phyloP scores from a whole-genome alignment of 192 early-diverging fungal species.

The Rhizophagus clarus region DNA sequence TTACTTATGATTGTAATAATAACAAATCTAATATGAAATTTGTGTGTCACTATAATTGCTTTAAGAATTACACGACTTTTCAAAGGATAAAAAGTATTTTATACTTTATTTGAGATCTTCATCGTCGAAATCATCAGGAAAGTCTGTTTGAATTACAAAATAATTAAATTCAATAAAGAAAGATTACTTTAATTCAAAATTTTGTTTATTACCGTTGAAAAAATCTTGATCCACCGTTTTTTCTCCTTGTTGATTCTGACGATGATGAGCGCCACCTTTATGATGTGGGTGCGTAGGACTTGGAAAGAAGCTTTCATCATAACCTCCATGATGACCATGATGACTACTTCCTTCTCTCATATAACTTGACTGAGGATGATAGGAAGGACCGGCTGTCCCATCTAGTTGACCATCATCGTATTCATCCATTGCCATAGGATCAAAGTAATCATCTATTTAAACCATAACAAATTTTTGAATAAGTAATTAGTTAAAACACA shows the following conservation, averaged over 20 bases:
- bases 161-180: not conserved
- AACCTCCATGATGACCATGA: not conserved
- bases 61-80: too few relatives aligned
- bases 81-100: too few relatives aligned
- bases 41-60: too few relatives aligned
- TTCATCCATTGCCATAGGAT: constrained; percentile 31
- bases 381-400: constrained; percentile 9
- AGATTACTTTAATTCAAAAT: not conserved
- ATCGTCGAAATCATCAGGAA: constrained; percentile 35
- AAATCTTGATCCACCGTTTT: constrained; percentile 30
- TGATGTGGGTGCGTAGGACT: constrained; percentile 9
- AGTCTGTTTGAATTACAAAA: constrained; percentile 3
- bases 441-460: constrained; percentile 18
- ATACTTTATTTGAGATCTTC: constrained; percentile 32
- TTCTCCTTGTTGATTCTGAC: constrained; percentile 26
- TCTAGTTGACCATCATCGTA: constrained; percentile 18
- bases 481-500: not conserved
- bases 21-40: too few relatives aligned
- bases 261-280: constrained; percentile 26
- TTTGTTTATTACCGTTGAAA: constrained; percentile 23
- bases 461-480: not conserved
- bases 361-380: constrained; percentile 4
- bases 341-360: constrained; percentile 8
- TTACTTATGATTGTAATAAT: too few relatives aligned
- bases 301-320: constrained; percentile 22